A percentile compares a stretch with the other conserved stretches of the same genome.
phyloP scores from a whole-genome alignment of 2,329 filamentous ascomycete species.

The Fusarium sp. region DNA sequence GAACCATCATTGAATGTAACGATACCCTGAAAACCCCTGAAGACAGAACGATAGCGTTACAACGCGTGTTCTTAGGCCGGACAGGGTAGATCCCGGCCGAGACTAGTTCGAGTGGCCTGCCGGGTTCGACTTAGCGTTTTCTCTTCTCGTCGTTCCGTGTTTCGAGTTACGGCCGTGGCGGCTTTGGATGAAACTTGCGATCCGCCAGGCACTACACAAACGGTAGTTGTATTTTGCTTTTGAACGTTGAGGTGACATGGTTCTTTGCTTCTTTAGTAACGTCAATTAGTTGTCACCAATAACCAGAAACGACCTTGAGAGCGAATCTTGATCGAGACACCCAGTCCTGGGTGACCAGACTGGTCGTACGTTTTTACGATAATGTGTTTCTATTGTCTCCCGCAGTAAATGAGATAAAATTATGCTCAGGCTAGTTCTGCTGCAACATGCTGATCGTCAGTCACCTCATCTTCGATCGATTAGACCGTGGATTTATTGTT shows the following conservation, averaged over 20 bases:
- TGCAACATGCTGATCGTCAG: conserved; percentile 10
- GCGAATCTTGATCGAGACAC: background rate
- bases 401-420: background rate
- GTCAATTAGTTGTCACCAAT: background rate
- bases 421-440: background rate
- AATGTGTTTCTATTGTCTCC: background rate
- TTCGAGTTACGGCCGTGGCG: conserved; percentile 41
- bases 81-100: background rate
- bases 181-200: conserved; percentile 18
- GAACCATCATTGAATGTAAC: conserved; percentile 15
- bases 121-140: conserved; percentile 9
- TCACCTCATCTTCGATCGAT: conserved; percentile 32
- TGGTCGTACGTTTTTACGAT: conserved; percentile 21
- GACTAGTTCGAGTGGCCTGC: background rate
- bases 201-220: conserved; percentile 10
- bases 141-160: conserved; percentile 32
- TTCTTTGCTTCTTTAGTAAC: background rate
- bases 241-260: conserved; percentile 24
- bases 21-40: conserved; percentile 6
- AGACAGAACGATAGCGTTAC: conserved; percentile 14
- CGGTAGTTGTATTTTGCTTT: conserved; percentile 8
- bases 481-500: conserved; percentile 10
- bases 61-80: background rate
- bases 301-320: background rate
- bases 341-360: background rate